Evolutionary conservation across 2,329 filamentous ascomycete genomes (phyloP), one percentile per base, ranked within the genome.

Genomic region (Apiospora malaysiana): DNA sequence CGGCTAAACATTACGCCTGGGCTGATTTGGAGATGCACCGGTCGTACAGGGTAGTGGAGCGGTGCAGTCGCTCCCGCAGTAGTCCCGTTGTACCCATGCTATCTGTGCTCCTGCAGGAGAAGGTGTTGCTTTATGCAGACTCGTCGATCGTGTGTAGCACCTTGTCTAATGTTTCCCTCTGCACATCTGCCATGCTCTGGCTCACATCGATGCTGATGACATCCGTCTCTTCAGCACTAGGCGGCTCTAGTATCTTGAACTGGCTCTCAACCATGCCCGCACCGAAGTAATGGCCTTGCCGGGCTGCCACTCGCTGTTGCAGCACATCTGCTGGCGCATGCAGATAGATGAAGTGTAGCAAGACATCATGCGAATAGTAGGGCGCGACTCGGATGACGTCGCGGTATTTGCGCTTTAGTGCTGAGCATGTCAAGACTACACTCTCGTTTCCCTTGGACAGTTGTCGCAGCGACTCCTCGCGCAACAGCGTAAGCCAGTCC

Each of bases 391-490:
- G 90, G 80, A 96, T 94, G 73, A 95, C 93, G 77, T 99, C 96
- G 76, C 96, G 92, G 86, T 99, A 99, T 84, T 97, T 98, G 81
- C 93, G 93, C 87, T 98, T 98, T 69, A 99, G 88, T 1, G 95
- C 96, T 16, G 94, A 97, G 87, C 96, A 99, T 69, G 96, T 97
- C 72, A 99, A 89, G 68, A 99, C 93, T n/a, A 98, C 96, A 67
- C 94, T 92, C 42, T 87, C 83, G 23, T 88, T 86, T 47, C 90
- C 90, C 67, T 81, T 82, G 70, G 85, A 83, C 72, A 92, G 84
- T 68, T 84, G 84, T 69, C 83, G 82, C 70, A 91, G 85, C 8
- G 90, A 89, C 77, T 91, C 91, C 74, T 94, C 89, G 73, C 93
- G 92, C 18, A 96, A 87, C 16, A 87, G 86, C 66, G 92, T 93